A percentile compares a stretch with the other conserved stretches of the same genome.
Evolutionary conservation across 129 eudicot genomes (phyloP).

Genomic region (Pittosporum tobira): DNA sequence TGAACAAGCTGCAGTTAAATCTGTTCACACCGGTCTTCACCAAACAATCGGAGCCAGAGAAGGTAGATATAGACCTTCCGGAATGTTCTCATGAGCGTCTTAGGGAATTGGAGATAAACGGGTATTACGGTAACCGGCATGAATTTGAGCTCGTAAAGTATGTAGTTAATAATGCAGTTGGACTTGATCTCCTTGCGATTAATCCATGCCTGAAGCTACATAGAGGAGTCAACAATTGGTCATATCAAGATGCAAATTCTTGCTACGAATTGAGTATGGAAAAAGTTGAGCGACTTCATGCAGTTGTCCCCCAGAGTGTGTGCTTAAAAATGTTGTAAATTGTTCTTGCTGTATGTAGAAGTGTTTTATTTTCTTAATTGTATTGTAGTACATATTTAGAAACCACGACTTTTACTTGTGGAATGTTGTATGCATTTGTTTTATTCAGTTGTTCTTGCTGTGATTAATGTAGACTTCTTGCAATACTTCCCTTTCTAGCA

Average conservation of each 20-base stretch:
- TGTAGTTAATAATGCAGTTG: slow-evolving; percentile 8
- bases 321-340: background rate
- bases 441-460: too few species aligned
- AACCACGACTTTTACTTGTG: too few species aligned
- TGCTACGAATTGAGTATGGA: background rate
- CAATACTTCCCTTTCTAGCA: too few species aligned
- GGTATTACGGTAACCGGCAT: slow-evolving; percentile 18
- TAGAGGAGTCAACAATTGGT: slow-evolving; percentile 16
- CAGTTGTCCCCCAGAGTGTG: slow-evolving; percentile 7
- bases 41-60: background rate
- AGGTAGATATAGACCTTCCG: background rate
- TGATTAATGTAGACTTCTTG: too few species aligned
- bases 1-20: slow-evolving; percentile 15
- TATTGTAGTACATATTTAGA: too few species aligned
- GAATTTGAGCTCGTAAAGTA: slow-evolving; percentile 20
- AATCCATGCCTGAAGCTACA: slow-evolving; percentile 13
- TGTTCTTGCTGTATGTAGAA: background rate
- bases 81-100: slow-evolving; percentile 14
- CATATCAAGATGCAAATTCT: background rate
- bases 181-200: slow-evolving; percentile 14
- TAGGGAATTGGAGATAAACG: slow-evolving; percentile 13
- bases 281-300: slow-evolving; percentile 8
- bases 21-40: slow-evolving; percentile 7
- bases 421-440: too few species aligned
- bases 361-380: too few species aligned